phyloP scores from a whole-genome alignment of 768 basidiomycete genomes.

The Lentinula boryana region DNA sequence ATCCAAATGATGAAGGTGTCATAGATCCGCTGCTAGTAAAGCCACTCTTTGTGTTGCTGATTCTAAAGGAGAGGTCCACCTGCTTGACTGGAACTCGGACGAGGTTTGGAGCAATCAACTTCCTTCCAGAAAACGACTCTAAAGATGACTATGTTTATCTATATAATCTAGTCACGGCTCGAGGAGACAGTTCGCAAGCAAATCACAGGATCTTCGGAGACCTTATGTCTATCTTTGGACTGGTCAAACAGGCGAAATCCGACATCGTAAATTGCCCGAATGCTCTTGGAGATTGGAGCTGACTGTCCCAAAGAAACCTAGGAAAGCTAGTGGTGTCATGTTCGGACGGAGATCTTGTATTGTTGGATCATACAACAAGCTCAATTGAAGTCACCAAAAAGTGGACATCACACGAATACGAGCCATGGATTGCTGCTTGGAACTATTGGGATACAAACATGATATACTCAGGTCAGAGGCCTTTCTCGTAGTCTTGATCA shows the following conservation, averaged over 20 bases:
- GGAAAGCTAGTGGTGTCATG: conserved; percentile 73
- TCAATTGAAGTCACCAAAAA: conserved; percentile 30
- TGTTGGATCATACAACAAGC: conserved; percentile 35
- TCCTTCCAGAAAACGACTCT: background rate
- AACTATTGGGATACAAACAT: conserved; percentile 78
- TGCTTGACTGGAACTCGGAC: conserved; percentile 50
- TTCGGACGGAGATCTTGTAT: conserved; percentile 71
- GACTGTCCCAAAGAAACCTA: conserved; percentile 28
- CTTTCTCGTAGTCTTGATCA: background rate
- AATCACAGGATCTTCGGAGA: conserved; percentile 44
- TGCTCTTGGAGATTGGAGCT: background rate
- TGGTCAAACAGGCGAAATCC: conserved; percentile 72
- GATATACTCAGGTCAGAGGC: conserved; percentile 65
- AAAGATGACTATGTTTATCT: background rate
- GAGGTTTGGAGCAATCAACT: conserved; percentile 30
- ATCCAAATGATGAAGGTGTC: conserved; percentile 42
- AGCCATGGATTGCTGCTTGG: conserved; percentile 93
- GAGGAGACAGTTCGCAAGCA: conserved; percentile 33
- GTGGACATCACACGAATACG: conserved; percentile 90
- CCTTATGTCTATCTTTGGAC: conserved; percentile 86
- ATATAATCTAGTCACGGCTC: conserved; percentile 30
- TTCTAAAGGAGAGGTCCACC: conserved; percentile 72
- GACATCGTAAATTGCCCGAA: conserved; percentile 32
- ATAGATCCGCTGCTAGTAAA: conserved; percentile 31
- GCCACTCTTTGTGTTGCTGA: conserved; percentile 72